Evolutionary conservation across 805 yeast genomes (phyloP), one percentile per base, ranked within the genome.

Genomic region (Candida nanaspora): DNA sequence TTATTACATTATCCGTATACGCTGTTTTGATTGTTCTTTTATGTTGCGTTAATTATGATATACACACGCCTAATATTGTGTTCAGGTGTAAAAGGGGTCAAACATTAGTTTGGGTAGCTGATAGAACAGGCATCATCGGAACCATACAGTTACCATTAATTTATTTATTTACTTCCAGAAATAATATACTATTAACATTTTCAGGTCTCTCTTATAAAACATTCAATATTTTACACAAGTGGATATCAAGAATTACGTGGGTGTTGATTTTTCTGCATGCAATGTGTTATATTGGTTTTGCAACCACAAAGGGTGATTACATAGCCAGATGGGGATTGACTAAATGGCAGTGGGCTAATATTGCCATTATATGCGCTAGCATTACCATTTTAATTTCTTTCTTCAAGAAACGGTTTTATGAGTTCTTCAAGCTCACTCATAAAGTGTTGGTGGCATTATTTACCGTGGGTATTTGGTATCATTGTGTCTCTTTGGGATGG

Each of bases 401-500:
- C 18, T 40, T 65, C 21, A 60, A 77, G 40, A 57, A 57, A 26
- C 46, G 50, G 31, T 49, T 56, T 37, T 75, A 75, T 49, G 80
- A 74, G 47, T 45, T 63, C 35, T 75, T 75, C 49, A 66, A 74
- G 33, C 47, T 59, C 42, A 37, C 63, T 3, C 81, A 75, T 52
- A 68, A 69, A 27, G 31, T 65, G 1, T 40, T 73, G 35, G 66
- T 69, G 3, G 43, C 65, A 6, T 36, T 68, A 1, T 74, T 74
- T 45, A 56, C 72, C 13, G 55, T 63, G 38, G 70, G 73, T 8
- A 56, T 68, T 18, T 72, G 74, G 69, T 62, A 63, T 37, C 78
- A 73, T 46, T 68, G 78, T 38, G 48, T 58, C 41, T 64, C 68
- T n/a, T 42, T 68, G 39, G 74, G 72, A 1, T 75, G 76, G 70